A percentile compares a stretch with the other conserved stretches of the same genome.
Evolutionary conservation across 2,329 filamentous ascomycete species (phyloP).

Genomic region (Colletotrichum gigasporum): DNA sequence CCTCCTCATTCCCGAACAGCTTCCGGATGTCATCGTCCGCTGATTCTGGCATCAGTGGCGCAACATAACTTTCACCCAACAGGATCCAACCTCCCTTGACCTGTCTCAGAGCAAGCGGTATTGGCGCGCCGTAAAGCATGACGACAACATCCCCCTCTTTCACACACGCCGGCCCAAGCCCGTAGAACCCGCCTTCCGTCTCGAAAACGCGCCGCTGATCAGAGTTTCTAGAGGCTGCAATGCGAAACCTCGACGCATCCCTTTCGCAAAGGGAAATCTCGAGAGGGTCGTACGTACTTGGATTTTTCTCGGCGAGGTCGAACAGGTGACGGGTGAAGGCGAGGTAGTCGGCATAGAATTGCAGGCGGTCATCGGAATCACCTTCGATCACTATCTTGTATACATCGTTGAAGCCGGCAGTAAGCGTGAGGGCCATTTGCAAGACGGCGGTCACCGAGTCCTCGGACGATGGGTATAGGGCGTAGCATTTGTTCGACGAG

Average conservation of each 20-base stretch:
- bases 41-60: conserved; percentile 12
- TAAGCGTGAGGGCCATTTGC: conserved; percentile 4
- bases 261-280: neutral
- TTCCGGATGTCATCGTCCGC: neutral
- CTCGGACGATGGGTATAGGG: neutral
- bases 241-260: neutral
- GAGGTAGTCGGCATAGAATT: conserved; percentile 5
- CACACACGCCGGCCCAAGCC: conserved; percentile 2
- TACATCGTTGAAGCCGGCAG: neutral
- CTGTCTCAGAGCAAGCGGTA: conserved; percentile 9
- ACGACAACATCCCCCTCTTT: neutral
- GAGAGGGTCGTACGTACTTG: neutral
- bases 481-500: neutral
- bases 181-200: neutral
- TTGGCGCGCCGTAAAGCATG: neutral
- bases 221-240: conserved; percentile 3
- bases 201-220: conserved; percentile 8
- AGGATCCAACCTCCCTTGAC: neutral
- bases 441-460: neutral
- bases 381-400: neutral
- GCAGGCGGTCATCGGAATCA: neutral
- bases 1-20: neutral
- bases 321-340: neutral
- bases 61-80: conserved; percentile 2
- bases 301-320: neutral